Evolutionary conservation across 495 filamentous ascomycete genomes (phyloP).

Genomic region (Aspergillus diversus): DNA sequence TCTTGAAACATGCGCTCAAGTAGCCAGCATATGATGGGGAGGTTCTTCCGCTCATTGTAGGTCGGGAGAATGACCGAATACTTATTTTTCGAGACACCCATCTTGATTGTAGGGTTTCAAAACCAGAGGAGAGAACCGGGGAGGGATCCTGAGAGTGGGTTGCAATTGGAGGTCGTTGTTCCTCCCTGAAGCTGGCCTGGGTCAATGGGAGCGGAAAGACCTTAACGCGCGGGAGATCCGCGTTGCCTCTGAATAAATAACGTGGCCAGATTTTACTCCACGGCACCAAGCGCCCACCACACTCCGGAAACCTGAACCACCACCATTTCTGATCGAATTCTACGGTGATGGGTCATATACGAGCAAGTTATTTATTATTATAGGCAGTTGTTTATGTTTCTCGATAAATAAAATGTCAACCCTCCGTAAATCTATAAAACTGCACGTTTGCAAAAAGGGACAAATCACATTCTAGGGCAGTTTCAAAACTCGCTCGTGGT

Average conservation of each 20-base stretch:
- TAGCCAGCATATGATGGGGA: conserved; percentile 94
- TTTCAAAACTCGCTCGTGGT: conserved; percentile 31
- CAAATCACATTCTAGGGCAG: not conserved
- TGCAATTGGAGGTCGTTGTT: conserved; percentile 12
- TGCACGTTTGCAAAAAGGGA: not conserved
- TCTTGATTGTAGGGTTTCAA: conserved; percentile 28
- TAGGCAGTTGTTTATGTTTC: no score
- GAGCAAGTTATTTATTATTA: no score
- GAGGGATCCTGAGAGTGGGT: not conserved
- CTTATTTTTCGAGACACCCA: conserved; percentile 63
- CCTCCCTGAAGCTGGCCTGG: conserved; percentile 5
- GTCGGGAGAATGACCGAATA: conserved; percentile 97
- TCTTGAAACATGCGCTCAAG: conserved; percentile 88
- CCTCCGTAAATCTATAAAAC: no score
- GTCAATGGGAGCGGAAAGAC: conserved; percentile 1
- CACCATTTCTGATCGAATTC: no score
- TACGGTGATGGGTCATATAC: no score
- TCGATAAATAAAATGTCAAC: not conserved
- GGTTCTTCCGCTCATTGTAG: conserved; percentile 96
- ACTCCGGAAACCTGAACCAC: not conserved
- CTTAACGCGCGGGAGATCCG: conserved; percentile 16
- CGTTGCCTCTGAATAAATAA: conserved; percentile 16
- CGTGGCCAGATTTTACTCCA: conserved; percentile 20
- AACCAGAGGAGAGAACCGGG: conserved; percentile 1
- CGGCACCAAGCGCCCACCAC: not conserved